These are phyloP conservation scores for Aspergillus sp. DNA, from an alignment of 2,329 filamentous ascomycete species.

Conservation along the genomic window DNA sequence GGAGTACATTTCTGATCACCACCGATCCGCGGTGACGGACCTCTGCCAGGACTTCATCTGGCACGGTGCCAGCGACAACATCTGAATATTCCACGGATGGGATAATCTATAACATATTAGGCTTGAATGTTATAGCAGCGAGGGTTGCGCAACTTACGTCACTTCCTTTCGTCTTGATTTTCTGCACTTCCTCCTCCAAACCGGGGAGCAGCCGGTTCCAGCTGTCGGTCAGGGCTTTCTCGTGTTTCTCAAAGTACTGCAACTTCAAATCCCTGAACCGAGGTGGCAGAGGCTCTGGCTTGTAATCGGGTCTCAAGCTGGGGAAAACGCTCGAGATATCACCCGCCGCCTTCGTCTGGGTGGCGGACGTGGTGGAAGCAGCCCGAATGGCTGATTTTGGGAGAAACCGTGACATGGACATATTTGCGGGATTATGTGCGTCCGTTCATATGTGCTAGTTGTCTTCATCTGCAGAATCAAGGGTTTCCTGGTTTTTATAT, in stretches of 20 bases:
- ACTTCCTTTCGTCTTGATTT: constrained; percentile 40
- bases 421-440: constrained; percentile 8
- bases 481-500: constrained; percentile 15
- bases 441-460: neutral
- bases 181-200: constrained; percentile 38
- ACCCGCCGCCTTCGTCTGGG: constrained; percentile 40
- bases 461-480: neutral
- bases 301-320: constrained; percentile 42
- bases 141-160: constrained; percentile 29
- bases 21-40: constrained; percentile 60
- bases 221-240: constrained; percentile 36
- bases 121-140: neutral
- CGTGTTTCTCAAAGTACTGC: constrained; percentile 38
- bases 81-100: constrained; percentile 43
- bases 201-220: constrained; percentile 43
- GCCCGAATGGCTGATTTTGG: constrained; percentile 26
- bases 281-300: constrained; percentile 39
- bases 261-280: constrained; percentile 43
- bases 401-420: constrained; percentile 29
- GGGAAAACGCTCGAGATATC: constrained; percentile 51
- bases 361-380: constrained; percentile 29
- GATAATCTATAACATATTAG: constrained; percentile 32
- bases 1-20: constrained; percentile 65
- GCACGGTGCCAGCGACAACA: constrained; percentile 35
- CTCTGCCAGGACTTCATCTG: constrained; percentile 42